phyloP scores from a whole-genome alignment of 1,284 basidiomycete genomes.

The Tilletiopsis washingtonensis region DNA sequence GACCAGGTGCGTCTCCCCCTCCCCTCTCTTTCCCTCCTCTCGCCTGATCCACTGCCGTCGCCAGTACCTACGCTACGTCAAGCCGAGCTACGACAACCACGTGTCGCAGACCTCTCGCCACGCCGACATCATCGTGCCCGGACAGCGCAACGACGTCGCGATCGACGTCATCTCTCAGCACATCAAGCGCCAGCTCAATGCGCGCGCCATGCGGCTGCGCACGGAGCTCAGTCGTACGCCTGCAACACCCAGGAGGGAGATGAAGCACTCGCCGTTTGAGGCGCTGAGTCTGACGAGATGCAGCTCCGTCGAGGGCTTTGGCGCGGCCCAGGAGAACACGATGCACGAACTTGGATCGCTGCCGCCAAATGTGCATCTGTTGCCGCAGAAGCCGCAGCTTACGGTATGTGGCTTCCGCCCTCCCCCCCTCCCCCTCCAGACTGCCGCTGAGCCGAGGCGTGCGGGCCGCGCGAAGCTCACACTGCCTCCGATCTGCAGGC shows the following conservation, averaged over 20 bases:
- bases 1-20: conserved; percentile 52
- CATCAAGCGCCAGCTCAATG: conserved; percentile 65
- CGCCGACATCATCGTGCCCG: conserved; percentile 58
- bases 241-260: conserved; percentile 6
- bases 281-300: too few relatives aligned
- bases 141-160: conserved; percentile 52
- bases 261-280: not conserved
- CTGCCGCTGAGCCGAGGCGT: too few relatives aligned
- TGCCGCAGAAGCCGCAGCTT: conserved; percentile 73
- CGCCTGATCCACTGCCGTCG: conserved; percentile 2
- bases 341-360: too few relatives aligned
- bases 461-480: too few relatives aligned
- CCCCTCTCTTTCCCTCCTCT: not conserved
- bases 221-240: conserved; percentile 29
- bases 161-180: conserved; percentile 90
- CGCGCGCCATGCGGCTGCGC: conserved; percentile 17
- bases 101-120: conserved; percentile 78
- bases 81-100: conserved; percentile 83
- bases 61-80: conserved; percentile 79
- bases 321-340: conserved; percentile 7
- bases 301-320: too few relatives aligned
- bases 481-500: too few relatives aligned
- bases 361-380: conserved; percentile 58
- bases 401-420: too few relatives aligned
- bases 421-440: too few relatives aligned